Evolutionary conservation across 352 stramenopile genomes (phyloP), one percentile per base, ranked within the genome.

Genomic region (Pythium myriotylum): DNA sequence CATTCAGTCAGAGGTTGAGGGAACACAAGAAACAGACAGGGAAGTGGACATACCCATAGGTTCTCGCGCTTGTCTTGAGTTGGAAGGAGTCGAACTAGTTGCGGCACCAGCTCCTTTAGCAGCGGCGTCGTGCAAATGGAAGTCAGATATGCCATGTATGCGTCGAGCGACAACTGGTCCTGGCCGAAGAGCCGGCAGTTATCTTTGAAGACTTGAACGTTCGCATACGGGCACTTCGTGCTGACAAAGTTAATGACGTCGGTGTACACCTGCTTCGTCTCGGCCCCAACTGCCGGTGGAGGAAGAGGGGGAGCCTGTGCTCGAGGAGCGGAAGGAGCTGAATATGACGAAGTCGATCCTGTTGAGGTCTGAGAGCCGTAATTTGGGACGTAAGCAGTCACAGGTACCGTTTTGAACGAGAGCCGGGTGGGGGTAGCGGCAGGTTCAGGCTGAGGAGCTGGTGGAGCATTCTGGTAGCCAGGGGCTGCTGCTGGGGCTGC

Each of bases 181-280:
- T 95, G 86, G 2, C 86, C 86, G 45, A 95, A 95, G 22, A 90
- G 80, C 26, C 86, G 84, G 64, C 86, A 95, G 70, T 95, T 95
- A 68, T 95, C 86, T 67, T 95, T 95, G 62, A 95, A 95, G 32
- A 81, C 68, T 54, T 92, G 81, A 47, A 93, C 48, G 33, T 95
- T 90, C 2, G 86, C 86, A 68, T 95, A 86, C 37, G 86, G 84
- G 47, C 86, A 92, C 43, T 86, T 86, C 23, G 74, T 76, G 46
- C 81, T 76, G 20, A 95, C 68, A 19, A 95, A 90, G 41, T 79
- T 76, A 52, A 95, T 91, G 49, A 95, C 86, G 3, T 91, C 68
- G 20, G 73, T 81, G 64, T 94, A 95, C 41, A 94, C 83, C 39
- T 88, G 62, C 71, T 95, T 95, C 59, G 87, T 93, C 54, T 93